Evolutionary conservation across 2,329 filamentous ascomycete genomes (phyloP).

Genomic region (Botrytis cinerea): DNA sequence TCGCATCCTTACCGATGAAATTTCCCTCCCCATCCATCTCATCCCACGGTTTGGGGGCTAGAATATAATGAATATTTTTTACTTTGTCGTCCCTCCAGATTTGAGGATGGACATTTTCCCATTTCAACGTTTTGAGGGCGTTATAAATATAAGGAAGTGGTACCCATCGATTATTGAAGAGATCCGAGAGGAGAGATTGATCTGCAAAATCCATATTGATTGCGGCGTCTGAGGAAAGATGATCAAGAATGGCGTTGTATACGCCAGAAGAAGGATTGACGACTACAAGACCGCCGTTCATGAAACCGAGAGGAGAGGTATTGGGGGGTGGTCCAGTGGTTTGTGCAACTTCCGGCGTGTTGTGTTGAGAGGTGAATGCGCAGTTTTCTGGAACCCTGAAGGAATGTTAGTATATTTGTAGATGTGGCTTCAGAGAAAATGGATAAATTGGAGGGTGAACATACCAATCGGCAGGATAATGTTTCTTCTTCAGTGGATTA

Average conservation of each 20-base stretch:
- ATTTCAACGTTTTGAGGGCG: slow-evolving; percentile 61
- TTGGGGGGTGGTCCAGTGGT: slow-evolving; percentile 48
- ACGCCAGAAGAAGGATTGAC: slow-evolving; percentile 53
- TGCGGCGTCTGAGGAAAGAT: slow-evolving; percentile 49
- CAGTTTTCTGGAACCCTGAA: slow-evolving; percentile 54
- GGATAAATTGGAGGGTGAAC: slow-evolving; percentile 27
- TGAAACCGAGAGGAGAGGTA: slow-evolving; percentile 51
- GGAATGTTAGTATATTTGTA: not conserved
- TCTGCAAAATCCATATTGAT: slow-evolving; percentile 59
- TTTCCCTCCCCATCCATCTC: slow-evolving; percentile 50
- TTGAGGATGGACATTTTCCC: slow-evolving; percentile 52
- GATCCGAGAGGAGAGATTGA: slow-evolving; percentile 57
- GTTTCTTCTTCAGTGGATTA: slow-evolving; percentile 74
- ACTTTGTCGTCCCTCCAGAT: slow-evolving; percentile 61
- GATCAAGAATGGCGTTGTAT: slow-evolving; percentile 53
- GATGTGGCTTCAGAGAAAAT: not conserved
- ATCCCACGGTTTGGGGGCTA: slow-evolving; percentile 64
- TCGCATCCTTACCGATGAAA: slow-evolving; percentile 47
- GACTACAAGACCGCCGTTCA: slow-evolving; percentile 60
- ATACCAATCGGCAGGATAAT: slow-evolving; percentile 76
- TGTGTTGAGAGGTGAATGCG: slow-evolving; percentile 58
- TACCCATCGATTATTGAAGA: slow-evolving; percentile 59
- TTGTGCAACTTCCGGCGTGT: slow-evolving; percentile 50
- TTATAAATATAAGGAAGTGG: slow-evolving; percentile 63
- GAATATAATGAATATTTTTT: slow-evolving; percentile 63